A percentile compares a stretch with the other conserved stretches of the same genome.
Evolutionary conservation across 768 basidiomycete genomes (phyloP).

Genomic region (Boletus rex-veris): DNA sequence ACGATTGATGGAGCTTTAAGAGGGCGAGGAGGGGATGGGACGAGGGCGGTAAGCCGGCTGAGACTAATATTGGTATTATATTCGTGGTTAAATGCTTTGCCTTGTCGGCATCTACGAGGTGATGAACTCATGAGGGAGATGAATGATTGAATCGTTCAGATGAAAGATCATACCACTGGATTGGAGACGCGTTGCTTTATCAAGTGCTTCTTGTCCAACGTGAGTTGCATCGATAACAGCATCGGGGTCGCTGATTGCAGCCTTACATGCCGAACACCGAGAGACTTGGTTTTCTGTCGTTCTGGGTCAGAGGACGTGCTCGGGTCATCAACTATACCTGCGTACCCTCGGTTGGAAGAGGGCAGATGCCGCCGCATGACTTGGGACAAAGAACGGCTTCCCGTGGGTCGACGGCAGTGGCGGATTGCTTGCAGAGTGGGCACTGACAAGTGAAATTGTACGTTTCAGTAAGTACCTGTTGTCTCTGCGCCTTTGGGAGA

Average conservation of each 20-base stretch:
- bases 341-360: constrained; percentile 58
- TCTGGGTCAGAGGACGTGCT: background rate
- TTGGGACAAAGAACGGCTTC: constrained; percentile 69
- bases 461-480: constrained; percentile 56
- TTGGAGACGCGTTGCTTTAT: constrained; percentile 66
- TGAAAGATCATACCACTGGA: constrained; percentile 43
- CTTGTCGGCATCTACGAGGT: constrained; percentile 49
- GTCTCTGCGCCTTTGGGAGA: constrained; percentile 54
- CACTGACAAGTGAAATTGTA: constrained; percentile 82
- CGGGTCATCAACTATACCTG: background rate
- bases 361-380: constrained; percentile 61
- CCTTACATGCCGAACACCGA: constrained; percentile 55
- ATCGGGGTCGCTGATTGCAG: constrained; percentile 45
- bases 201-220: constrained; percentile 69
- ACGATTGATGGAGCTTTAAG: constrained; percentile 63
- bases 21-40: constrained; percentile 78
- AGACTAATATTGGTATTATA: constrained; percentile 59
- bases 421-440: constrained; percentile 42
- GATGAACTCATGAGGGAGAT: background rate
- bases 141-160: background rate
- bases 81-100: constrained; percentile 60
- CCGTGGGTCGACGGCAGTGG: constrained; percentile 51
- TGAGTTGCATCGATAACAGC: constrained; percentile 60
- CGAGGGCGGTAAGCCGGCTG: constrained; percentile 57
- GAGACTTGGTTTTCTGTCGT: constrained; percentile 45